Evolutionary conservation across 2,329 filamentous ascomycete species (phyloP).

Genomic region (Neoarthrinium moseri): DNA sequence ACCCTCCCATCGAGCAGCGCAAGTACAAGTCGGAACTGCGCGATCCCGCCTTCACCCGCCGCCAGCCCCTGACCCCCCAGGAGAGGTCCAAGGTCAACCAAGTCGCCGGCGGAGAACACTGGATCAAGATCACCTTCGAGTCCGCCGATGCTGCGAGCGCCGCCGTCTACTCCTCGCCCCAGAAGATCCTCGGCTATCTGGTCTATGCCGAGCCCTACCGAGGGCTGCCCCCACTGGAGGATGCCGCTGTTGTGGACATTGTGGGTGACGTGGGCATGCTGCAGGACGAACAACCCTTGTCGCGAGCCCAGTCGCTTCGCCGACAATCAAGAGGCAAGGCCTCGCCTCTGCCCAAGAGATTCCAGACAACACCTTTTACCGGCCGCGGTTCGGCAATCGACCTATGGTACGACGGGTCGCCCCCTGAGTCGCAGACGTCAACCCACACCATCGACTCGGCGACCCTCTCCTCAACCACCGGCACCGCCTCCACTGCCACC

Average conservation of each 20-base stretch:
- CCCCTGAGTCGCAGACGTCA: slow-evolving; percentile 46
- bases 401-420: slow-evolving; percentile 35
- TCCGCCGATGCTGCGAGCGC: slow-evolving; percentile 68
- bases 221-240: slow-evolving; percentile 61
- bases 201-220: slow-evolving; percentile 71
- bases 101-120: slow-evolving; percentile 82
- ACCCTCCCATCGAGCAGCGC: slow-evolving; percentile 69
- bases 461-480: slow-evolving; percentile 44
- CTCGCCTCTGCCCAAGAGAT: slow-evolving; percentile 29
- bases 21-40: slow-evolving; percentile 74
- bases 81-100: slow-evolving; percentile 78
- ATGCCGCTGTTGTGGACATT: slow-evolving; percentile 60
- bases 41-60: slow-evolving; percentile 68
- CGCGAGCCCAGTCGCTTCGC: slow-evolving; percentile 9
- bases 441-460: slow-evolving; percentile 58
- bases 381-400: slow-evolving; percentile 22
- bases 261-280: slow-evolving; percentile 37
- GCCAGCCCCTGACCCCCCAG: slow-evolving; percentile 63
- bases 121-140: slow-evolving; percentile 87
- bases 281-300: slow-evolving; percentile 19
- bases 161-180: slow-evolving; percentile 68
- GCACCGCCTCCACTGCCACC: slow-evolving; percentile 44
- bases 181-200: slow-evolving; percentile 67
- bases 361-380: slow-evolving; percentile 14
- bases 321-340: slow-evolving; percentile 8